Base-by-base conservation (phyloP, 2,329 filamentous ascomycete genomes). In the Arthrobotrys entomopaga region DNA sequence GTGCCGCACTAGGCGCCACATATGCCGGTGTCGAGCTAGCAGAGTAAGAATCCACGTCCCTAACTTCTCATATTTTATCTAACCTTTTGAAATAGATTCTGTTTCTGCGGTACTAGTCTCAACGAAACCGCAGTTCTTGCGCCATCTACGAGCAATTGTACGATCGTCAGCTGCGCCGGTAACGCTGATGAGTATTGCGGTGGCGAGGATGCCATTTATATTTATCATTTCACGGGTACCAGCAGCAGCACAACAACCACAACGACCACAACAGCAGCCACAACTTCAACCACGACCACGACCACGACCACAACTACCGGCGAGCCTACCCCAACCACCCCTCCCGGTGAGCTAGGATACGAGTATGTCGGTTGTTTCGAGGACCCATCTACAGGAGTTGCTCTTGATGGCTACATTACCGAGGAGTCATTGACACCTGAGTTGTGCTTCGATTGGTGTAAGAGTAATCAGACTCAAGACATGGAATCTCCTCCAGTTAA, bases 261-360 rank as follows among this genome's bases (percentile, higher is more conserved):
- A n/a, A 5, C 63, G 22, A 77, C 76, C 2, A 65, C 67, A 16
- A 15, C 57, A 22, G 61, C 73, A 5, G 49, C 65, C 10, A 52
- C 76, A 11, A 49, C n/a, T n/a, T 10, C 46, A 38, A 13, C 58
- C 16, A 8, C 52, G 6, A 10, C 56, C 24, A 26, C 69, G 8
- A 13, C 57, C 11, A 58, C 38, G 15, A 16, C 40, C 38, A 13
- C 38, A 13, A 49, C 38, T 19, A 72, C 52, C 5, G 66, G 56
- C 1, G 63, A 50, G 13, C 54, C 56, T 11, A 4, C 56, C 40
- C 29, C 65, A 15, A 3, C 50, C 15, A 7, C 42, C 3, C 15
- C 8, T 48, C 22, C 20, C 4, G 46, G n/a, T 19, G 11, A 50
- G 22, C 20, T 20, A 19, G 29, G 20, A 4, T 57, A 57, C 29